Evolutionary conservation across 331 rosid species (phyloP).

Genomic region (Rhamnella rubrinervis): DNA sequence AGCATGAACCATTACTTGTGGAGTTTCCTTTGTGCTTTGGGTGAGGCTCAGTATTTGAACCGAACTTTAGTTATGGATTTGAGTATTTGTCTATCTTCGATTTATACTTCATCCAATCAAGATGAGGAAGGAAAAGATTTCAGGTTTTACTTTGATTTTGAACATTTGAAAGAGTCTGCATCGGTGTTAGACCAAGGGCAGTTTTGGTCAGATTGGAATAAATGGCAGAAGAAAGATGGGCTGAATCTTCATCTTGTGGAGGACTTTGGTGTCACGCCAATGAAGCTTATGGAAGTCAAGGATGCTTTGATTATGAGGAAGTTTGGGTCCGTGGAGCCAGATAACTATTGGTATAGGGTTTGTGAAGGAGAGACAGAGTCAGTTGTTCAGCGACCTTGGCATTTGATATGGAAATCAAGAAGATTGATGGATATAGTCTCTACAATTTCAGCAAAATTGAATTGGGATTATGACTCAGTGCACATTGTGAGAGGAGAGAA

Average conservation of each 20-base stretch:
- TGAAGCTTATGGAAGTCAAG: constrained; percentile 67
- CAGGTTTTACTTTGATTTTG: constrained; percentile 94
- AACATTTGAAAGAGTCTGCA: constrained; percentile 86
- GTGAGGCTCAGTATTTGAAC: constrained; percentile 96
- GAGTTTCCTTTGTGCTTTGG: constrained; percentile 96
- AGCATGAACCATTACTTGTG: constrained; percentile 96
- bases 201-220: constrained; percentile 89
- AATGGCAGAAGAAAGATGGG: constrained; percentile 75
- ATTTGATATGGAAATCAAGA: constrained; percentile 93
- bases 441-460: constrained; percentile 70
- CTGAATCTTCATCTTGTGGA: constrained; percentile 75
- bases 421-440: constrained; percentile 93
- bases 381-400: constrained; percentile 89
- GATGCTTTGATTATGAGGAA: constrained; percentile 86
- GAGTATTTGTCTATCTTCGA: constrained; percentile 82
- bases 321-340: constrained; percentile 90
- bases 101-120: constrained; percentile 66
- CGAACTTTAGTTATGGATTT: constrained; percentile 95
- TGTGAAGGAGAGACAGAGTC: constrained; percentile 98
- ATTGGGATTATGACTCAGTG: constrained; percentile 91
- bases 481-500: constrained; percentile 95
- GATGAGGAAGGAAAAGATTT: constrained; percentile 98
- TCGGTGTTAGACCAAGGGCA: constrained; percentile 85
- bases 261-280: constrained; percentile 77
- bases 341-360: constrained; percentile 94